Evolutionary conservation across 2,329 filamentous ascomycete species (phyloP).

Genomic region (Fusarium chaquense): DNA sequence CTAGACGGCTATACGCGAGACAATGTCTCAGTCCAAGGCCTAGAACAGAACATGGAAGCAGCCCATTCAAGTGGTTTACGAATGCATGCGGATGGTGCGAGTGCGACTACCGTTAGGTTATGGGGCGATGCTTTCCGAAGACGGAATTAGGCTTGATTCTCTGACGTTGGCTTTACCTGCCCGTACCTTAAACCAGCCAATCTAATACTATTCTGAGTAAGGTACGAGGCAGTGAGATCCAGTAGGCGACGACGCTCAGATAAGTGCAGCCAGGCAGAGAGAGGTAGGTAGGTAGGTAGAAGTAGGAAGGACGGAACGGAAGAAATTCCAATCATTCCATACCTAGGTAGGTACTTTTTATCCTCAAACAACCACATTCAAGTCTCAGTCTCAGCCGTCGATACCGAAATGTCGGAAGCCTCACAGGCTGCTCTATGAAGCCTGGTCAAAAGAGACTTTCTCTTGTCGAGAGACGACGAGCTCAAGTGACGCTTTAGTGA

Average conservation of each 20-base stretch:
- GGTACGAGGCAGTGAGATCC: conserved; percentile 13
- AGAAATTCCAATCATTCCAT: conserved; percentile 27
- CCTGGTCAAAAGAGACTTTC: not conserved
- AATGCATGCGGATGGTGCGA: conserved; percentile 31
- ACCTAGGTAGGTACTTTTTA: not conserved
- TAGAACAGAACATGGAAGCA: conserved; percentile 24
- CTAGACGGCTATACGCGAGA: conserved; percentile 10
- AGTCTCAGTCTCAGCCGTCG: conserved; percentile 16
- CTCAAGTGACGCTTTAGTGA: conserved; percentile 15
- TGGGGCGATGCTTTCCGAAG: conserved; percentile 37
- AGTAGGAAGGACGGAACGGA: conserved; percentile 25
- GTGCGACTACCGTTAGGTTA: conserved; percentile 16
- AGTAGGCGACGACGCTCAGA: conserved; percentile 20
- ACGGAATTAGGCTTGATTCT: conserved; percentile 33
- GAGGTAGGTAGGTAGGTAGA: not conserved
- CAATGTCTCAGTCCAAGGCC: conserved; percentile 23
- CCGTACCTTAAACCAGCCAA: conserved; percentile 15
- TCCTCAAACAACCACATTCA: conserved; percentile 22
- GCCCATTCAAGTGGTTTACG: conserved; percentile 9
- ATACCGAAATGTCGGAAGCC: conserved; percentile 19
- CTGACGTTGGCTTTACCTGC: conserved; percentile 27
- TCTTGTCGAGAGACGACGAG: conserved; percentile 12
- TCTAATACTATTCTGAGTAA: conserved; percentile 26
- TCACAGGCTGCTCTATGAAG: conserved; percentile 20
- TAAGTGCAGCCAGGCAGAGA: not conserved